Conservation (phyloP, 2,329 filamentous ascomycete species). For the Trichoderma hamatum region DNA sequence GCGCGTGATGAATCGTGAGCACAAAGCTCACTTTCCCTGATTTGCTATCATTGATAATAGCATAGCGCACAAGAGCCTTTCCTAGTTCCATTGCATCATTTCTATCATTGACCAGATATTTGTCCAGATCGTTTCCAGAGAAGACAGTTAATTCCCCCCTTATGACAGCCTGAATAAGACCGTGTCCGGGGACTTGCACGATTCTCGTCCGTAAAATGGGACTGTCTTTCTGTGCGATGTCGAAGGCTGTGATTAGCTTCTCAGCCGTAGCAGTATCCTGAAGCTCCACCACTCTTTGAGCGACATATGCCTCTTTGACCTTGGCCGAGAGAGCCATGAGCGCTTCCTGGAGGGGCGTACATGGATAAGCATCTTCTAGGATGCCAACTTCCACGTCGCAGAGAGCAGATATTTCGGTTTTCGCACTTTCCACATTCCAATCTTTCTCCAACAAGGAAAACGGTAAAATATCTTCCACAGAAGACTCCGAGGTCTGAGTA, state of each 20-base stretch:
- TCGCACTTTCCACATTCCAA: constrained; percentile 42
- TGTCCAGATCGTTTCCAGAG: constrained; percentile 41
- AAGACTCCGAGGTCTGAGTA: constrained; percentile 31
- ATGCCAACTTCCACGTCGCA: constrained; percentile 44
- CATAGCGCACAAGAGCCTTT: constrained; percentile 51
- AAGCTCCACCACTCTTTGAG: constrained; percentile 51
- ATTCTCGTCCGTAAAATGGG: constrained; percentile 54
- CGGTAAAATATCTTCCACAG: constrained; percentile 35
- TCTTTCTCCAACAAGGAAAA: constrained; percentile 46
- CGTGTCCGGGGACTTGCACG: constrained; percentile 48
- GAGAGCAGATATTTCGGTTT: constrained; percentile 44
- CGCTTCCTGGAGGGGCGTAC: constrained; percentile 57
- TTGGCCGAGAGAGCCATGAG: constrained; percentile 57
- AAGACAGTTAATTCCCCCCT: constrained; percentile 44
- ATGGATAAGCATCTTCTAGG: constrained; percentile 59
- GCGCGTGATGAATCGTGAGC: constrained; percentile 58
- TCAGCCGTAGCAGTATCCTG: constrained; percentile 41
- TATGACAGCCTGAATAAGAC: constrained; percentile 53
- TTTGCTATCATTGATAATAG: constrained; percentile 42
- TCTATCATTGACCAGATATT: constrained; percentile 47
- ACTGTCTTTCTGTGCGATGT: constrained; percentile 42
- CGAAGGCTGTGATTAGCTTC: constrained; percentile 49
- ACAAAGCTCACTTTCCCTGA: constrained; percentile 48
- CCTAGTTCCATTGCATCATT: constrained; percentile 49
- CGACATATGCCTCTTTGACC: constrained; percentile 55